phyloP scores from a whole-genome alignment of 2,329 filamentous ascomycete genomes.

The Colletotrichum sp. region DNA sequence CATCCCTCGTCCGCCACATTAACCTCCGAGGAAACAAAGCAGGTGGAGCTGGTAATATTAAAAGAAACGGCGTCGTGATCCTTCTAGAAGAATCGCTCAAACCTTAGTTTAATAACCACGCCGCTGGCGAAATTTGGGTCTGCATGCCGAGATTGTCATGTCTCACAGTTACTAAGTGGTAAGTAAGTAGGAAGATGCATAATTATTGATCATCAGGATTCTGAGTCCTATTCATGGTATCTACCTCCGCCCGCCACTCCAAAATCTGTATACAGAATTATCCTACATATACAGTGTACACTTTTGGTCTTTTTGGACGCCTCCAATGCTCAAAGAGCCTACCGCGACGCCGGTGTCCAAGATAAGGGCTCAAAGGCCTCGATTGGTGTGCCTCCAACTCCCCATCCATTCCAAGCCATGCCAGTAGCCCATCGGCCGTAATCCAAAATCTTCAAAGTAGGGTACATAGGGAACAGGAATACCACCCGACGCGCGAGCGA shows the following conservation, averaged over 20 bases:
- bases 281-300: slow-evolving; percentile 19
- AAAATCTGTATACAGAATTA: slow-evolving; percentile 17
- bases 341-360: background rate
- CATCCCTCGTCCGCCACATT: background rate
- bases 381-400: background rate
- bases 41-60: background rate
- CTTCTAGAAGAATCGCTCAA: background rate
- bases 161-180: background rate
- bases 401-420: background rate
- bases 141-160: background rate
- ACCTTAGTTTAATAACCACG: background rate
- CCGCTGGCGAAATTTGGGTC: background rate
- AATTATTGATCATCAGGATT: slow-evolving; percentile 7
- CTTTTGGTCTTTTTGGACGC: background rate
- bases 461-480: background rate
- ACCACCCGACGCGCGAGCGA: background rate
- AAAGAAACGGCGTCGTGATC: background rate
- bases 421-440: background rate
- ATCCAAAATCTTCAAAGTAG: slow-evolving; percentile 1
- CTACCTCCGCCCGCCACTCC: background rate
- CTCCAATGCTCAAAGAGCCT: background rate
- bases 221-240: slow-evolving; percentile 13
- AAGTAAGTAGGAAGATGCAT: background rate
- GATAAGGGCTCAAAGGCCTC: background rate
- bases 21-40: background rate